phyloP scores from a whole-genome alignment of 306 rosid species.

The Cicer bijugum region DNA sequence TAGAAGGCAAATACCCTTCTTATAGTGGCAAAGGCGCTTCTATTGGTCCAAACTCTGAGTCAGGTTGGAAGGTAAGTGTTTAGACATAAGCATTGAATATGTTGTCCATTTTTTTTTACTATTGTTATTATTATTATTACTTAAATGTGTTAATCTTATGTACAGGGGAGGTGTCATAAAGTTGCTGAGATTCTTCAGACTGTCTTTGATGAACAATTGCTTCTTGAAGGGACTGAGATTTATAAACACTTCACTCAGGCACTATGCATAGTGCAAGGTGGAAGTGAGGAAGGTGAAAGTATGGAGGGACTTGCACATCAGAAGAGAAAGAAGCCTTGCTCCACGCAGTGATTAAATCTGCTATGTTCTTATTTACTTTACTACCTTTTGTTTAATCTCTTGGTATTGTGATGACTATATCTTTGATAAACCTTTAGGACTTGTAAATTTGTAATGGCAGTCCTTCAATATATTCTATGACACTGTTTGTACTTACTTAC shows the following conservation, averaged over 20 bases:
- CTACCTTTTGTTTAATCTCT: neutral
- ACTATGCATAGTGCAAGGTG: neutral
- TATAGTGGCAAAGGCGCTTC: neutral
- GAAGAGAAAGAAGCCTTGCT: conserved; percentile 5
- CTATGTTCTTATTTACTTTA: neutral
- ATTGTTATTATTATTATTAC: neutral
- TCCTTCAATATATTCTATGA: no score
- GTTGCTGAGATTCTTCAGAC: neutral
- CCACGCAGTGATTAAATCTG: neutral
- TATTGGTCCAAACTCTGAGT: neutral
- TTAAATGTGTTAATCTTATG: neutral
- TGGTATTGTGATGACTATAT: neutral
- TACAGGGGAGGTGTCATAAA: neutral
- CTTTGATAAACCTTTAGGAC: no score
- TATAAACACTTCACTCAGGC: neutral
- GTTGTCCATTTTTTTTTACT: neutral
- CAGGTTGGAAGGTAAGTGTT: neutral
- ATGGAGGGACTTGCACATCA: conserved; percentile 5
- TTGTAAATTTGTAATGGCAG: no score
- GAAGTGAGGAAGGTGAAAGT: neutral
- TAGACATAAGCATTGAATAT: neutral
- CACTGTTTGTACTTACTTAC: no score
- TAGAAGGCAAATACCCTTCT: neutral
- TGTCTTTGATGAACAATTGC: neutral
- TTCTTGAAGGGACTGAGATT: neutral